These are phyloP conservation scores for Tolypocladium capitatum DNA, from an alignment of 2,329 filamentous ascomycete species.

Conservation along the genomic window DNA sequence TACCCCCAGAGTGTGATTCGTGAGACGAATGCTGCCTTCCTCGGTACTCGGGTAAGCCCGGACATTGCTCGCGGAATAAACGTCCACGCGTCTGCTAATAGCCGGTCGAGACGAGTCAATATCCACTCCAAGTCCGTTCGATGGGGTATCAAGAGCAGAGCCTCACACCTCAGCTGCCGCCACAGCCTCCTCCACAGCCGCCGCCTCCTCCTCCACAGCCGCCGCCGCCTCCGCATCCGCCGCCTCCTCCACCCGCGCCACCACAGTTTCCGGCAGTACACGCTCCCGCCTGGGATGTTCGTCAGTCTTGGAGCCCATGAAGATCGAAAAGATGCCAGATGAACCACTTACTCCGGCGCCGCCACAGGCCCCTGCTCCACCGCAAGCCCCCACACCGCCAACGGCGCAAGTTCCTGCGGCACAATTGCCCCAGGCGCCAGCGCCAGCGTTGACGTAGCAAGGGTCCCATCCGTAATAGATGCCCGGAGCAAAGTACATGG, in stretches of 20 bases:
- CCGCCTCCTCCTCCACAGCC: neutral
- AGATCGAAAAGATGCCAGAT: neutral
- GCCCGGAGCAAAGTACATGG: slow-evolving; percentile 27
- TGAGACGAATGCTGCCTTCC: no score
- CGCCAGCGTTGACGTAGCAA: slow-evolving; percentile 16
- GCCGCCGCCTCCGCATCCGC: slow-evolving; percentile 3
- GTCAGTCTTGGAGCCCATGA: neutral
- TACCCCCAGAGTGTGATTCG: no score
- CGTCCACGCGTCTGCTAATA: no score
- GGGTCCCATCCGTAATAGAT: slow-evolving; percentile 34
- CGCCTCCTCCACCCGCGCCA: neutral
- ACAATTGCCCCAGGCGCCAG: slow-evolving; percentile 25
- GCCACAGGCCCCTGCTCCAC: neutral
- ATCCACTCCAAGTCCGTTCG: no score
- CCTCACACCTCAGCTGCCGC: neutral
- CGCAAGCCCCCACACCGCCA: slow-evolving; percentile 22
- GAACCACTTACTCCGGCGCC: neutral
- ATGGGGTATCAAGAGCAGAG: neutral
- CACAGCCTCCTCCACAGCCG: neutral
- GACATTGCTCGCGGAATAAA: no score
- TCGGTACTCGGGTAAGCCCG: no score
- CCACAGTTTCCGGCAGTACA: neutral
- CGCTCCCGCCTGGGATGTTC: neutral
- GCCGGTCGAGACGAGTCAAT: no score
- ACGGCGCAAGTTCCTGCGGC: slow-evolving; percentile 33